Base-by-base conservation (phyloP, 805 yeast species). In the Cyberlindnera americana region DNA sequence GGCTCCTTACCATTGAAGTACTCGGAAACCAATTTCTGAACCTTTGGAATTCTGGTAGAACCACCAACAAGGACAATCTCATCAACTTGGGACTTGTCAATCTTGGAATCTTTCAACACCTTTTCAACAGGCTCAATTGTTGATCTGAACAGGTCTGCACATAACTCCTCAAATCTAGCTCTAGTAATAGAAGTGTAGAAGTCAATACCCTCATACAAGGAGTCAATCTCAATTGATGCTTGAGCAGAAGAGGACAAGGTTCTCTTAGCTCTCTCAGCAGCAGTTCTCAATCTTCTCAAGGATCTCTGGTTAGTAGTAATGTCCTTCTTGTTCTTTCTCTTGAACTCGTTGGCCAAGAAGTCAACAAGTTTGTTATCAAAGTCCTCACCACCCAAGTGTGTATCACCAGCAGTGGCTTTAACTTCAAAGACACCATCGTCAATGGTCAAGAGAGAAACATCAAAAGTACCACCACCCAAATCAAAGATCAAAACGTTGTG, bases 191-290 rank as follows among this genome's bases (percentile, higher is more conserved):
- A 87, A 52, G 97, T 88, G 84, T 88, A 88, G 81, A 90, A 90
- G 73, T 90, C 98, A 60, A 88, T 71, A 79, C 98, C 98, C 75
- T 90, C 98, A 73, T 66, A 89, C 60, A 90, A 74, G 47, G 98
- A 91, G 73, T 90, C 98, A 63, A 90, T 88, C 77, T 90, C 98
- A 59, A 90, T 82, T 37, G 96, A 83, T 56, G 97, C 89, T 75
- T 90, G 96, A 56, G 98, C 93, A 48, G 95, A 85, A 47, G 97
- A 90, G 44, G 98, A 91, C 61, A 90, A 78, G 49, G 97, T 88
- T 80, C 98, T 88, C 95, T 90, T 90, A 52, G 98, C 98, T 73
- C 98, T 84, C 78, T 90, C 98, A 75, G 96, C 89, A 59, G 97
- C 96, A 56, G 97, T 90, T 81, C 97, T 85, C 69, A 90, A 79